A percentile compares a stretch with the other conserved stretches of the same genome.
These are phyloP conservation scores for Penicillium sclerotigenum DNA, from an alignment of 2,329 filamentous ascomycete species.

Conservation along the genomic window DNA sequence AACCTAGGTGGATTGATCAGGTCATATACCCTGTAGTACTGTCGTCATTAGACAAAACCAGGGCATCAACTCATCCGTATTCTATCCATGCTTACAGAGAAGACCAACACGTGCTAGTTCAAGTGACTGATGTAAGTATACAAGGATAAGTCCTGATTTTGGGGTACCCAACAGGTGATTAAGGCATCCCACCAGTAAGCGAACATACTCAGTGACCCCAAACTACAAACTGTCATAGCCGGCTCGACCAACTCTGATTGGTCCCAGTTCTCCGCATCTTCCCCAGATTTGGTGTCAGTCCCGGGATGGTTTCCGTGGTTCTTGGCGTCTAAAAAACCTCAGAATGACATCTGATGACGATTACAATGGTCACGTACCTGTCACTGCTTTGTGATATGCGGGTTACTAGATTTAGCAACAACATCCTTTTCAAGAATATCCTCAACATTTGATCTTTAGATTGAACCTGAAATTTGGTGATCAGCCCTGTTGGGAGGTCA, in stretches of 20 bases:
- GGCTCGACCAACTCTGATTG: not conserved
- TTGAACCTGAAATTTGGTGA: not conserved
- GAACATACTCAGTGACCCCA: not conserved
- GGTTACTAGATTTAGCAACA: not conserved
- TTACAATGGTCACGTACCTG: not conserved
- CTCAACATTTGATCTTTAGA: not conserved
- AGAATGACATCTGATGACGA: slow-evolving; percentile 3
- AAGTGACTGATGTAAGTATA: not conserved
- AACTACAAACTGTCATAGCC: no score
- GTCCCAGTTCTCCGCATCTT: not conserved
- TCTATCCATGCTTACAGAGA: not conserved
- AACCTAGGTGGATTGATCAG: not conserved
- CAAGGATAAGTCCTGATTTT: no score
- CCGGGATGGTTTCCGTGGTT: not conserved
- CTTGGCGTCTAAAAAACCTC: not conserved
- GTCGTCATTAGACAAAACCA: not conserved
- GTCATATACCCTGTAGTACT: not conserved
- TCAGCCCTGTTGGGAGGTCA: slow-evolving; percentile 4
- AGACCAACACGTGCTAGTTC: no score
- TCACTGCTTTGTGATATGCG: not conserved
- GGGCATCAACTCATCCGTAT: not conserved
- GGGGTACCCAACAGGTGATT: not conserved
- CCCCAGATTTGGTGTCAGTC: not conserved
- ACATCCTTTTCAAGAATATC: not conserved
- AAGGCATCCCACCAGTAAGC: not conserved